Evolutionary conservation across 2,329 filamentous ascomycete species (phyloP).

Genomic region (Cephalotrichum gorgonifer): DNA sequence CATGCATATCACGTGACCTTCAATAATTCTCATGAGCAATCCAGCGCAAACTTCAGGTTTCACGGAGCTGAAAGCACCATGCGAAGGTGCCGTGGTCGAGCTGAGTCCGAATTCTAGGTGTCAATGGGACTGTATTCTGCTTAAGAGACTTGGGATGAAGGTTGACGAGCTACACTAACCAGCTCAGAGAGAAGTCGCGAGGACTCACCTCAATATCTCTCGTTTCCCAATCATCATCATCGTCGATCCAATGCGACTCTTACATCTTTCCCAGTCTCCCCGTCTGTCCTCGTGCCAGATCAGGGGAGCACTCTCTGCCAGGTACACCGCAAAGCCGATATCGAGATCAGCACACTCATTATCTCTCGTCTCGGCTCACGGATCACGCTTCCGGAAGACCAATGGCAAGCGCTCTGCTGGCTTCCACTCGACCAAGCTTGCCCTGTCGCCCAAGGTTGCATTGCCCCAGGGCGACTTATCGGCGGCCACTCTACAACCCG

Average conservation of each 20-base stretch:
- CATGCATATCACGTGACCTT: not conserved
- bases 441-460: not conserved
- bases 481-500: not conserved
- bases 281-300: not conserved
- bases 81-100: not conserved
- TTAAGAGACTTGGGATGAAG: not conserved
- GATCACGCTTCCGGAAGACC: not conserved
- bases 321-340: not conserved
- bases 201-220: not conserved
- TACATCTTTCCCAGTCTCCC: not conserved
- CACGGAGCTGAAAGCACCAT: not conserved
- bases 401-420: not conserved
- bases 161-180: not conserved
- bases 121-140: not conserved
- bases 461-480: not conserved
- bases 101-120: not conserved
- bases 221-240: not conserved
- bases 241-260: not conserved
- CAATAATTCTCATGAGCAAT: not conserved
- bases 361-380: not conserved
- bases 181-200: not conserved
- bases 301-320: not conserved
- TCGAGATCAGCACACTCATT: not conserved
- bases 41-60: not conserved
- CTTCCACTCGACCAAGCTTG: slow-evolving; percentile 2